Evolutionary conservation across 2,329 filamentous ascomycete genomes (phyloP).

Genomic region (Diplodia scrobiculata): DNA sequence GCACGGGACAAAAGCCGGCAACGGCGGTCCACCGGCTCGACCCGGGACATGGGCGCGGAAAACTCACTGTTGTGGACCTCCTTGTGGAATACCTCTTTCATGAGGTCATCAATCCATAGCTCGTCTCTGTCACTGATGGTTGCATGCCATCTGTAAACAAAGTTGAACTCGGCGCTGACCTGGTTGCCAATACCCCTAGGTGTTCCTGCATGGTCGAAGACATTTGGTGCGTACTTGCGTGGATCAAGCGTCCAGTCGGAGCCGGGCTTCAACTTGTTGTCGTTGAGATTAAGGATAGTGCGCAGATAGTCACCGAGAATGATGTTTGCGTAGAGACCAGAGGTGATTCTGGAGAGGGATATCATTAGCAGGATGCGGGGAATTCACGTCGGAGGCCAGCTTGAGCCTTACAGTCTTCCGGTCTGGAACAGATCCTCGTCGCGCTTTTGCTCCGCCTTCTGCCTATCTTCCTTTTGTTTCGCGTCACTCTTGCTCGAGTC

Average conservation of each 20-base stretch:
- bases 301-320: slow-evolving; percentile 51
- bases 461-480: slow-evolving; percentile 27
- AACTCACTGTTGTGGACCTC: slow-evolving; percentile 1
- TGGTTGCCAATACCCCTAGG: slow-evolving; percentile 73
- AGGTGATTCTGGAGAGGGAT: slow-evolving; percentile 46
- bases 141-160: slow-evolving; percentile 81
- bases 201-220: slow-evolving; percentile 47
- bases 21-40: background rate
- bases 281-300: slow-evolving; percentile 57
- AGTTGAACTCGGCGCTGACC: slow-evolving; percentile 79
- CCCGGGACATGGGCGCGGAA: background rate
- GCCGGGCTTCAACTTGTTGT: slow-evolving; percentile 51
- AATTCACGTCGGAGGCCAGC: slow-evolving; percentile 41
- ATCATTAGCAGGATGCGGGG: slow-evolving; percentile 41
- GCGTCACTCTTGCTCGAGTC: background rate
- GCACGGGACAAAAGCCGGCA: too few species aligned
- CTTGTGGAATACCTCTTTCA: slow-evolving; percentile 29
- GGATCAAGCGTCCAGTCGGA: slow-evolving; percentile 77
- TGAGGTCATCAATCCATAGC: slow-evolving; percentile 68
- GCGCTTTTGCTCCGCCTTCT: background rate
- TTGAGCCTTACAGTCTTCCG: slow-evolving; percentile 39
- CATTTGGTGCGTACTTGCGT: slow-evolving; percentile 41
- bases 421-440: slow-evolving; percentile 22
- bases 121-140: slow-evolving; percentile 71
- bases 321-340: slow-evolving; percentile 51